phyloP scores from a whole-genome alignment of 1,284 basidiomycete genomes.

The Boletus mariae region DNA sequence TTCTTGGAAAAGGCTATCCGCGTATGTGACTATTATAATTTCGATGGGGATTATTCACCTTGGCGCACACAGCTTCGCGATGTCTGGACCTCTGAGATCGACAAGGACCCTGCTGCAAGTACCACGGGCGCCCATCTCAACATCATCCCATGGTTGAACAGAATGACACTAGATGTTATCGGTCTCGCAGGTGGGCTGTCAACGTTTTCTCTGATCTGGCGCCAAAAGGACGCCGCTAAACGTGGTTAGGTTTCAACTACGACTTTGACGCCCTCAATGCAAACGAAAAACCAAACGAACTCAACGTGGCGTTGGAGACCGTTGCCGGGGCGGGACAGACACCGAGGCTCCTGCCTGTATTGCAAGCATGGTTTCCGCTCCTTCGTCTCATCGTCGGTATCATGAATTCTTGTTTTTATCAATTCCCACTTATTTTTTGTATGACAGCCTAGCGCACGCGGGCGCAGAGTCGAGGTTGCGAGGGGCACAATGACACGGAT shows the following conservation, averaged over 20 bases:
- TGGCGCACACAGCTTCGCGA: conserved; percentile 42
- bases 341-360: conserved; percentile 15
- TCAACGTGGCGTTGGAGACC: conserved; percentile 45
- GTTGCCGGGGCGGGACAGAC: conserved; percentile 35
- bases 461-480: conserved; percentile 14
- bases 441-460: conserved; percentile 16
- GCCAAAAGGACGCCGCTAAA: background rate
- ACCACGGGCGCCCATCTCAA: conserved; percentile 35
- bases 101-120: conserved; percentile 18
- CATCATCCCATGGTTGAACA: conserved; percentile 51
- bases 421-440: background rate
- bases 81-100: conserved; percentile 36
- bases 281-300: conserved; percentile 39
- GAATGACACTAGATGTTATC: conserved; percentile 65
- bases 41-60: background rate
- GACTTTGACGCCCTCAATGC: conserved; percentile 51
- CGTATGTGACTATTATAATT: conserved; percentile 28
- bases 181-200: conserved; percentile 51
- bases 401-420: no score
- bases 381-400: conserved; percentile 42
- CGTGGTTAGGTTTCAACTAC: conserved; percentile 2
- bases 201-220: background rate
- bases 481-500: conserved; percentile 33
- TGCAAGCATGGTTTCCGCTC: conserved; percentile 39
- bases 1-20: conserved; percentile 52